phyloP scores from a whole-genome alignment of 192 early-diverging fungal species.

The Podila minutissima region DNA sequence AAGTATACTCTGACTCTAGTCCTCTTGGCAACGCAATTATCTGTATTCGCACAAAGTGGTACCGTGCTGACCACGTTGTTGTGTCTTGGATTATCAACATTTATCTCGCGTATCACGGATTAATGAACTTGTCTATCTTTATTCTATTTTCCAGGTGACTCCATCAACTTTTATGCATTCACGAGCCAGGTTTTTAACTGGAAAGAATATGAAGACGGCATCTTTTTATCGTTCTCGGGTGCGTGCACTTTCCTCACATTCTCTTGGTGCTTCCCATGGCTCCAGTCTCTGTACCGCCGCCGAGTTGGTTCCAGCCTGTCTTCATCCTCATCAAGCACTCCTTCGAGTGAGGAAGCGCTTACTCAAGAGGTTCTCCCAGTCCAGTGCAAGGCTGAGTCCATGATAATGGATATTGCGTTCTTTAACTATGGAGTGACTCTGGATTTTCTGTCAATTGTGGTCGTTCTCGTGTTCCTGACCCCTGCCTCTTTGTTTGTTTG shows the following conservation, averaged over 20 bases:
- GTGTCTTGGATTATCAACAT: neutral
- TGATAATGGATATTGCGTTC: neutral
- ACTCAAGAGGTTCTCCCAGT: neutral
- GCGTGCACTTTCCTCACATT: neutral
- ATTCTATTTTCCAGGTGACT: neutral
- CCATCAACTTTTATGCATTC: neutral
- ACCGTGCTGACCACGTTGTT: neutral
- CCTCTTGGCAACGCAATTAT: neutral
- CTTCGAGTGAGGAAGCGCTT: neutral
- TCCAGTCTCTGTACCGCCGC: conserved; percentile 14
- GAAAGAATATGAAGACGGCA: conserved; percentile 5
- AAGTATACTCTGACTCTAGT: conserved; percentile 7
- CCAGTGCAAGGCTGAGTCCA: neutral
- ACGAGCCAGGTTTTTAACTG: conserved; percentile 17
- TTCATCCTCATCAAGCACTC: neutral
- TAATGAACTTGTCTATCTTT: too few relatives aligned
- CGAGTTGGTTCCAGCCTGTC: neutral
- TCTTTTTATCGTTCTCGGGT: conserved; percentile 4
- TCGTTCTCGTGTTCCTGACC: neutral
- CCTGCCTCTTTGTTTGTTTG: neutral
- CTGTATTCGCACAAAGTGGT: neutral
- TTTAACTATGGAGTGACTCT: neutral
- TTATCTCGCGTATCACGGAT: too few relatives aligned
- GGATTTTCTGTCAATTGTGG: neutral
- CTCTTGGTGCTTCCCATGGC: conserved; percentile 1